Conservation (phyloP, 805 yeast species). For the Kuraishia borneana region DNA sequence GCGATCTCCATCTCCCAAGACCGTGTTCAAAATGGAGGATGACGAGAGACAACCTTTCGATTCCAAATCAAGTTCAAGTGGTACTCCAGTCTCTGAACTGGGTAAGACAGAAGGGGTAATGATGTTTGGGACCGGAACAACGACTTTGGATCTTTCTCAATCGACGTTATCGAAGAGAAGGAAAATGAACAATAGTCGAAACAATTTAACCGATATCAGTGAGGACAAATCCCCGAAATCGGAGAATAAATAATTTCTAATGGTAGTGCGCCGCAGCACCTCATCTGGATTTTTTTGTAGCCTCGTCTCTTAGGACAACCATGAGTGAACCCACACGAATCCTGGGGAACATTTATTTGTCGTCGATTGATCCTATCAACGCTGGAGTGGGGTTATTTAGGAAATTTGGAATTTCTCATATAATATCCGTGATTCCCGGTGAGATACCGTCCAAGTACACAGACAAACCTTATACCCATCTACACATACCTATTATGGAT, state of each 20-base stretch:
- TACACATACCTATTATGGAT: slow-evolving; percentile 67
- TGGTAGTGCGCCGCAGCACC: background rate
- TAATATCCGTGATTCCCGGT: slow-evolving; percentile 62
- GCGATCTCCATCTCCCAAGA: background rate
- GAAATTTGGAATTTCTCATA: slow-evolving; percentile 51
- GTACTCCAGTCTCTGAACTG: background rate
- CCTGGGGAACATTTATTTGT: slow-evolving; percentile 72
- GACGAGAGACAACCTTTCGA: background rate
- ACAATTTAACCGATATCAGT: background rate
- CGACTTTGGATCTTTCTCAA: slow-evolving; percentile 1
- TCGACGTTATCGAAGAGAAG: slow-evolving; percentile 2
- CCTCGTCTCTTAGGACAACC: background rate
- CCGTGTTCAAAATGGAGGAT: slow-evolving; percentile 1
- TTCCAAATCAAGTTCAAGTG: background rate
- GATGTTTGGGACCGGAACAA: background rate
- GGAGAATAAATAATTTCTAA: background rate
- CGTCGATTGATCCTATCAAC: slow-evolving; percentile 58
- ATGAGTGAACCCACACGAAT: slow-evolving; percentile 32
- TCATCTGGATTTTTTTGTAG: no score
- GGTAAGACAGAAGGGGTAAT: background rate
- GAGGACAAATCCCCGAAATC: background rate
- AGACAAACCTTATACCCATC: slow-evolving; percentile 31
- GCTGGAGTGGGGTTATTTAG: slow-evolving; percentile 38
- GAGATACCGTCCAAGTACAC: slow-evolving; percentile 41
- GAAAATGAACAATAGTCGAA: slow-evolving; percentile 1